Percentiles rank a stretch among this genome's conserved stretches.
Conservation (phyloP, 208 protist genomes). For the Leishmania amazonensis region DNA sequence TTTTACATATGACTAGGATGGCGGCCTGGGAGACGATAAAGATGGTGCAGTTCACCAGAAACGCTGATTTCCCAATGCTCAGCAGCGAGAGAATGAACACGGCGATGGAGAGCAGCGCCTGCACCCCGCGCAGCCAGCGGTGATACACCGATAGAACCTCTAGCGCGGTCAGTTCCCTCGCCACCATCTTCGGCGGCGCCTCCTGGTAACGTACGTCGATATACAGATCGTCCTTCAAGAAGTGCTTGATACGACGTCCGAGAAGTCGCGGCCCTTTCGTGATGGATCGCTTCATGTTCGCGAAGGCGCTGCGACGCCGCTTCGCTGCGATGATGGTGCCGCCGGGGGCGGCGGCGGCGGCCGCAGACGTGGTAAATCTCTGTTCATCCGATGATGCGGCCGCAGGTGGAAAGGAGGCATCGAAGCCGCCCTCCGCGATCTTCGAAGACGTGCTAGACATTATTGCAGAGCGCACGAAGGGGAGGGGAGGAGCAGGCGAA, state of each 20-base stretch:
- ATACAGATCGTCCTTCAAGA: constrained; percentile 69
- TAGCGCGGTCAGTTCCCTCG: constrained; percentile 48
- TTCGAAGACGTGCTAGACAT: not conserved
- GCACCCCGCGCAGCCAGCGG: constrained; percentile 73
- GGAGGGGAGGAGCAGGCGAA: not conserved
- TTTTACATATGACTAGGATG: constrained; percentile 55
- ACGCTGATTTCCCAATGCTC: constrained; percentile 27
- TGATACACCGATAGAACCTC: constrained; percentile 70
- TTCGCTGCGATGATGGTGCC: constrained; percentile 14
- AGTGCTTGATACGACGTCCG: constrained; percentile 64
- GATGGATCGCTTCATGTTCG: constrained; percentile 37
- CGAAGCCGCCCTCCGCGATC: not conserved
- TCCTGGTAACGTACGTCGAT: constrained; percentile 58
- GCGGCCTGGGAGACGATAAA: constrained; percentile 50
- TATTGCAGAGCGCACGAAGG: not conserved
- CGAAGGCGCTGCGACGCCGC: constrained; percentile 19
- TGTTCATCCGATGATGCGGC: not conserved
- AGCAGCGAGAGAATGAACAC: constrained; percentile 64
- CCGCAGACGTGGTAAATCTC: not conserved
- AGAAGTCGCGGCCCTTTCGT: constrained; percentile 63
- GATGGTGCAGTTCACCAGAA: constrained; percentile 64
- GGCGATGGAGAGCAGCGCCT: constrained; percentile 60
- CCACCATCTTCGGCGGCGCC: constrained; percentile 44
- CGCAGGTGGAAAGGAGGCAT: not conserved
- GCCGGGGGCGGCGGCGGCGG: not conserved